A percentile compares a stretch with the other conserved stretches of the same genome.
Conservation (phyloP, 352 stramenopile genomes). For the Pythium volutum region DNA sequence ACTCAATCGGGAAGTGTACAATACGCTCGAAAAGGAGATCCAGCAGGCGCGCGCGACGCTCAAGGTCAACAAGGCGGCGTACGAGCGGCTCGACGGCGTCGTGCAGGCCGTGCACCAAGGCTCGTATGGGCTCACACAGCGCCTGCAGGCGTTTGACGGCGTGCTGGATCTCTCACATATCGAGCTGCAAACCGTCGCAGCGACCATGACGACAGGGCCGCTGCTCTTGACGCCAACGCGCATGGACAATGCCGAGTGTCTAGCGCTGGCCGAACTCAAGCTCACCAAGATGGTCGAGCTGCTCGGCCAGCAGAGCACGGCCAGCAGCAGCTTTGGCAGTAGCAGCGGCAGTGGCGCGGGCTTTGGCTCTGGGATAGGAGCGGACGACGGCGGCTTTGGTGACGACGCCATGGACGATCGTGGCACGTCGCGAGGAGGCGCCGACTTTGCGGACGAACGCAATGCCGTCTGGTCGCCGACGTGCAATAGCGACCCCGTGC, state of each 20-base stretch:
- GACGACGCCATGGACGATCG: conserved; percentile 7
- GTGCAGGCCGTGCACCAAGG: conserved; percentile 72
- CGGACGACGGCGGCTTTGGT: conserved; percentile 16
- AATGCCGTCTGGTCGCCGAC: conserved; percentile 58
- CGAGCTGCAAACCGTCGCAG: background rate
- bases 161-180: conserved; percentile 41
- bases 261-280: conserved; percentile 68
- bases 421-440: conserved; percentile 20
- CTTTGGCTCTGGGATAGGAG: conserved; percentile 29
- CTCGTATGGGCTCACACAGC: conserved; percentile 64
- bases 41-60: conserved; percentile 63
- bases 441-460: conserved; percentile 50
- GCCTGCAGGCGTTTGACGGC: conserved; percentile 70
- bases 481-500: conserved; percentile 61
- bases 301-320: conserved; percentile 65
- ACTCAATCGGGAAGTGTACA: conserved; percentile 80
- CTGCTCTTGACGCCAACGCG: conserved; percentile 21
- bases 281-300: conserved; percentile 76
- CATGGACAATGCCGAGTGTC: conserved; percentile 53
- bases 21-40: conserved; percentile 73
- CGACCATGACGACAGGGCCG: too few relatives aligned
- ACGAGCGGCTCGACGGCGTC: conserved; percentile 69
- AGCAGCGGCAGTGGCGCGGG: conserved; percentile 31
- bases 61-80: conserved; percentile 78
- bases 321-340: conserved; percentile 51